phyloP scores from a whole-genome alignment of 495 filamentous ascomycete species.

The Bacidia gigantensis region DNA sequence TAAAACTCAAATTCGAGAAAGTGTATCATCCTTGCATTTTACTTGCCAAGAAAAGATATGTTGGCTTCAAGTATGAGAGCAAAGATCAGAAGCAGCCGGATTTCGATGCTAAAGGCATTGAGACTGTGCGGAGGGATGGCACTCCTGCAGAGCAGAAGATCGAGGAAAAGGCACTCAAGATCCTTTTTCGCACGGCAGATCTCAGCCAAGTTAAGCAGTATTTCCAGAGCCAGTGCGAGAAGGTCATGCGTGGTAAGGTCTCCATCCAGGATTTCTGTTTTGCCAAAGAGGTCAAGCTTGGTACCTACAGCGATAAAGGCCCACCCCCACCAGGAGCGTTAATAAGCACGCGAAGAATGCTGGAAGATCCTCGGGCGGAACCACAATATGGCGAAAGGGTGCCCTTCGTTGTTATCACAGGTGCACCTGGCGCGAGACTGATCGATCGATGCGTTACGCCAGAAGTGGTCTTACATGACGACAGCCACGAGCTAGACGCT shows the following conservation, averaged over 20 bases:
- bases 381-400: conserved; percentile 93
- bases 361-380: conserved; percentile 69
- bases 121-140: conserved; percentile 89
- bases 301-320: conserved; percentile 71
- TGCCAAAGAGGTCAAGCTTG: conserved; percentile 79
- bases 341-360: conserved; percentile 73
- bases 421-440: conserved; percentile 70
- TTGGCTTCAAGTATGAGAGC: conserved; percentile 91
- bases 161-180: conserved; percentile 82
- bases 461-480: conserved; percentile 62
- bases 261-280: conserved; percentile 95
- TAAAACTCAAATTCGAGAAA: conserved; percentile 98
- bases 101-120: conserved; percentile 96
- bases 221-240: conserved; percentile 79
- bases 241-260: conserved; percentile 80
- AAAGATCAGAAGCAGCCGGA: conserved; percentile 66
- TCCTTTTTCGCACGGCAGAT: conserved; percentile 80
- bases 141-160: conserved; percentile 95
- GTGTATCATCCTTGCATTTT: conserved; percentile 92
- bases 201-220: conserved; percentile 82
- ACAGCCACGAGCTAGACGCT: conserved; percentile 72
- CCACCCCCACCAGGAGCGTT: conserved; percentile 74
- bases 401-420: conserved; percentile 83
- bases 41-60: conserved; percentile 93
- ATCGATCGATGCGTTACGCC: conserved; percentile 86